phyloP scores from a whole-genome alignment of 306 rosid species.

The Glycyrrhiza uralensis region DNA sequence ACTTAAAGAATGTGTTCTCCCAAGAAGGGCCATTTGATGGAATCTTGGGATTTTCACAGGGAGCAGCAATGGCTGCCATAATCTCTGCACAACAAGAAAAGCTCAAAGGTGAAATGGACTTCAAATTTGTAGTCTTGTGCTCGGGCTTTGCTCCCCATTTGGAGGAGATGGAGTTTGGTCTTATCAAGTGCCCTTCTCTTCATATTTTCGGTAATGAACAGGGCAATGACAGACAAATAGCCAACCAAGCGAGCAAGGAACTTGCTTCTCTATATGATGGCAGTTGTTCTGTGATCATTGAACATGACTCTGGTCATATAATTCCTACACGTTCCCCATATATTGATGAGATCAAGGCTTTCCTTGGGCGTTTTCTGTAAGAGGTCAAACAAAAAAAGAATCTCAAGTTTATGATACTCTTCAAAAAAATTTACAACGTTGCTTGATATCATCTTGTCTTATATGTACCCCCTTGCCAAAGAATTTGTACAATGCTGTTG shows the following conservation, averaged over 20 bases:
- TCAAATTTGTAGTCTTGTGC: constrained; percentile 69
- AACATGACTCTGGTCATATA: constrained; percentile 82
- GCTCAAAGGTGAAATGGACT: constrained; percentile 43
- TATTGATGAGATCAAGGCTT: constrained; percentile 63
- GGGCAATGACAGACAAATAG: constrained; percentile 79
- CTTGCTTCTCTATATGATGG: constrained; percentile 69
- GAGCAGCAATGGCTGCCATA: constrained; percentile 85
- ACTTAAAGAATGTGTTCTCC: constrained; percentile 52
- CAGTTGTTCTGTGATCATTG: constrained; percentile 51
- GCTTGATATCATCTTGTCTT: constrained; percentile 3
- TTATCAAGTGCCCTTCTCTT: constrained; percentile 68
- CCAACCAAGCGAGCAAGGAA: constrained; percentile 60
- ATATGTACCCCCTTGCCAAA: neutral
- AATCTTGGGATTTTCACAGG: constrained; percentile 84
- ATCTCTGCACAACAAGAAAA: constrained; percentile 48
- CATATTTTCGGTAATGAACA: constrained; percentile 74
- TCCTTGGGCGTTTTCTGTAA: constrained; percentile 57
- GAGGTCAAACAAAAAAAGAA: neutral
- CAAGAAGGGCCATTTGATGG: constrained; percentile 82
- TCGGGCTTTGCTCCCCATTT: constrained; percentile 63
- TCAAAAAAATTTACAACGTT: neutral
- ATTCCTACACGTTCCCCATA: constrained; percentile 79
- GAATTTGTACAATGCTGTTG: neutral
- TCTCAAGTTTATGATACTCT: neutral
- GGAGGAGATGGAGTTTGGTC: constrained; percentile 32